Percentiles rank a stretch among this genome's conserved stretches.
phyloP scores from a whole-genome alignment of 345 rosid genomes.

The Populus alba region DNA sequence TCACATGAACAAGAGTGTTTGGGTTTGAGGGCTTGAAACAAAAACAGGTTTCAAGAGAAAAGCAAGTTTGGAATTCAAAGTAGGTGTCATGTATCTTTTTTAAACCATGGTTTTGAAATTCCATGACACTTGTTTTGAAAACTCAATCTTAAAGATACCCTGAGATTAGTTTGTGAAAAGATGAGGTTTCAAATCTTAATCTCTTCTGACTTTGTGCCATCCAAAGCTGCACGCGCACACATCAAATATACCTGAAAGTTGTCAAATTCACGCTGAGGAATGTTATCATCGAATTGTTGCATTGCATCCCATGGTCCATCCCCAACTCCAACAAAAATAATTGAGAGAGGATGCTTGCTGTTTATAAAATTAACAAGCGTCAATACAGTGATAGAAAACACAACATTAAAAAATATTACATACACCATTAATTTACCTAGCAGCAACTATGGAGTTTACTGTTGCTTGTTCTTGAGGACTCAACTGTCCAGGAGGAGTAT shows the following conservation, averaged over 20 bases:
- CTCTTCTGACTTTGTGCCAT: not conserved
- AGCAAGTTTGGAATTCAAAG: not conserved
- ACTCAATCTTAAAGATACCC: not conserved
- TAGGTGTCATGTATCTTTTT: not conserved
- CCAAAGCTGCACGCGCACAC: not conserved
- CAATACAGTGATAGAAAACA: conserved; percentile 13
- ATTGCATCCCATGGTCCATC: conserved; percentile 98
- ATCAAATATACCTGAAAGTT: conserved; percentile 73
- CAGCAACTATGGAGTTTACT: conserved; percentile 70
- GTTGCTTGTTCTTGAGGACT: conserved; percentile 90
- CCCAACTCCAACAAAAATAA: conserved; percentile 88
- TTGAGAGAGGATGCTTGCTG: conserved; percentile 84
- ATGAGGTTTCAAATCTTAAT: not conserved
- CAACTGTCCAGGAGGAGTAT: conserved; percentile 51
- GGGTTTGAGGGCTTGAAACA: not conserved
- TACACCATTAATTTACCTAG: conserved; percentile 58
- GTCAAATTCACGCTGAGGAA: conserved; percentile 84
- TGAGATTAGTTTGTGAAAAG: not conserved
- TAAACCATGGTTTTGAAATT: not conserved
- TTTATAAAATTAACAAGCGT: conserved; percentile 16
- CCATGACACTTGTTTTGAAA: not conserved
- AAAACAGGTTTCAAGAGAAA: not conserved
- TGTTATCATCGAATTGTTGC: conserved; percentile 85
- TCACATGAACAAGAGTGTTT: not conserved
- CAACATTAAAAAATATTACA: not conserved